Evolutionary conservation across 164 flowering plant species (phyloP).

Genomic region (Vitis rupestris): DNA sequence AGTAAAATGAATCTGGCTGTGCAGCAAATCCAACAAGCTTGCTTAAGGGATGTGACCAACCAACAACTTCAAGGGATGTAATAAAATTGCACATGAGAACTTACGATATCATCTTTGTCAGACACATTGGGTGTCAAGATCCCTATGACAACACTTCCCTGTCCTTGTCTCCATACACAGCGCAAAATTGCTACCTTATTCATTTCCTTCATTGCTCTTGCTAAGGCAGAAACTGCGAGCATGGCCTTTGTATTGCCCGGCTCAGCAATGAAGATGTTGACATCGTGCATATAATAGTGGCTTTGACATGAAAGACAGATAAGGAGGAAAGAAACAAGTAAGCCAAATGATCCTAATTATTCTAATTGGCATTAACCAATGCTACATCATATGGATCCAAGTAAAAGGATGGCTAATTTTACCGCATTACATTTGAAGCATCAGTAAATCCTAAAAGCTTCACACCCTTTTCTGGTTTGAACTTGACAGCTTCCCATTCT

Average conservation of each 20-base stretch:
- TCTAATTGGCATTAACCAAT: background rate
- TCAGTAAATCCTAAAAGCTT: constrained; percentile 93
- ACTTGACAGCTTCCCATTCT: constrained; percentile 82
- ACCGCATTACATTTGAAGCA: constrained; percentile 85
- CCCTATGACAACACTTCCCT: constrained; percentile 77
- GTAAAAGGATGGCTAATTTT: constrained; percentile 16
- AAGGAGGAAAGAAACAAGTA: constrained; percentile 4
- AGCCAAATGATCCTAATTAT: background rate
- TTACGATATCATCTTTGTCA: constrained; percentile 53
- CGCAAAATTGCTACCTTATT: constrained; percentile 90
- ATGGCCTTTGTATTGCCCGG: constrained; percentile 75
- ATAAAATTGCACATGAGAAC: constrained; percentile 22
- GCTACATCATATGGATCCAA: background rate
- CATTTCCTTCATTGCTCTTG: constrained; percentile 87
- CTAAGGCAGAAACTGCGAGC: constrained; percentile 82
- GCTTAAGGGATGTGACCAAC: background rate
- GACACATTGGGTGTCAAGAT: constrained; percentile 88
- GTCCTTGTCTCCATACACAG: constrained; percentile 96
- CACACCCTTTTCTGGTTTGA: constrained; percentile 90
- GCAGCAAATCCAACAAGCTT: constrained; percentile 14
- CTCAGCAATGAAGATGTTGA: constrained; percentile 74
- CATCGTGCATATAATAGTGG: constrained; percentile 93
- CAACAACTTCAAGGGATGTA: constrained; percentile 4
- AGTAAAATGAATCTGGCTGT: constrained; percentile 94
- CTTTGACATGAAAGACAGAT: constrained; percentile 28